These are phyloP conservation scores for Plasmodium relictum DNA, from an alignment of 169 alveolate species.

Conservation along the genomic window DNA sequence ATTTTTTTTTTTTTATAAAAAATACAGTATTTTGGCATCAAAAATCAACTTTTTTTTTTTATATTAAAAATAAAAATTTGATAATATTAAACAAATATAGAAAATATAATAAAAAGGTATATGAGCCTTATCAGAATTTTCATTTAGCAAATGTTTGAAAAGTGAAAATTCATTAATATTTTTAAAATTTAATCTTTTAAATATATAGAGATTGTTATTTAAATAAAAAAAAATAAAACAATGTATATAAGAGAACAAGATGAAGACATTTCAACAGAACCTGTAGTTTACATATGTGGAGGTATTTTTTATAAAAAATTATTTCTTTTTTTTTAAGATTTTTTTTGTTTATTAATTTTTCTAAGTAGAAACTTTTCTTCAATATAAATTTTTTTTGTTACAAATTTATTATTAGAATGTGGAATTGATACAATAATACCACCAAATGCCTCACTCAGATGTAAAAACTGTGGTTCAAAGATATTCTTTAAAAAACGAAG, in stretches of 20 bases:
- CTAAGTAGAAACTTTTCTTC: no score
- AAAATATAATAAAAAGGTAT: no score
- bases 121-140: no score
- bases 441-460: constrained; percentile 89
- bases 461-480: constrained; percentile 91
- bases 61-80: no score
- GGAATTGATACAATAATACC: constrained; percentile 89
- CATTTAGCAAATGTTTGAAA: no score
- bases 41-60: no score
- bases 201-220: neutral
- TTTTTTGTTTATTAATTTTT: constrained; percentile 11
- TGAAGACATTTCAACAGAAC: constrained; percentile 66
- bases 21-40: no score
- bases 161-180: no score
- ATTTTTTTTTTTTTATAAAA: no score
- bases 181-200: no score
- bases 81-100: no score
- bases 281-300: constrained; percentile 70
- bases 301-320: constrained; percentile 11
- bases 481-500: constrained; percentile 88
- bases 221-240: constrained; percentile 13
- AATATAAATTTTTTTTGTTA: constrained; percentile 3
- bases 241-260: constrained; percentile 75
- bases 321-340: neutral
- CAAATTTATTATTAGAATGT: constrained; percentile 81